These are phyloP conservation scores for Yarrowia divulgata DNA, from an alignment of 805 yeast species.

Conservation along the genomic window DNA sequence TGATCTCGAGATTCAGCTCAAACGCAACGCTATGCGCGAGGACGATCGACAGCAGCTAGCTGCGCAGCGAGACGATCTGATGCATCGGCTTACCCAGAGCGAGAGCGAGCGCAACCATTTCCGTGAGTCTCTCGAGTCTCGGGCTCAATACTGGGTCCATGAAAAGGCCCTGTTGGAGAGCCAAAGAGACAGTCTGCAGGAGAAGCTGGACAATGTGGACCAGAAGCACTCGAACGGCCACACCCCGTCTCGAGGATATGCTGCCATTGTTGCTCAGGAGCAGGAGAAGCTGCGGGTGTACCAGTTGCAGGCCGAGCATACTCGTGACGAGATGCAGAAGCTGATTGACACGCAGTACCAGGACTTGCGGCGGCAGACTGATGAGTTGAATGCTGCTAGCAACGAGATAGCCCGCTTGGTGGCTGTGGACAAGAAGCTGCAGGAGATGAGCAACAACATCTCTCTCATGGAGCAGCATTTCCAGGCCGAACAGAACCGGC, in stretches of 20 bases:
- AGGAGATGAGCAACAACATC: slow-evolving; percentile 21
- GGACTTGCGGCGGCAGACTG: slow-evolving; percentile 6
- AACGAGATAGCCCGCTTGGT: slow-evolving; percentile 20
- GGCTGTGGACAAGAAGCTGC: slow-evolving; percentile 28
- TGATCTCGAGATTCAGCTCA: slow-evolving; percentile 25
- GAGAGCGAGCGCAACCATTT: slow-evolving; percentile 29
- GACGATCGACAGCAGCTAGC: slow-evolving; percentile 26
- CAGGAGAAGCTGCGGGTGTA: slow-evolving; percentile 34
- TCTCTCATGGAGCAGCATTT: slow-evolving; percentile 34
- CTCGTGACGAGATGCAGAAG: slow-evolving; percentile 29
- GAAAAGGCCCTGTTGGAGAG: slow-evolving; percentile 22
- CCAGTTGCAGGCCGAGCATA: slow-evolving; percentile 20
- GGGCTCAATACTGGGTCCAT: slow-evolving; percentile 34
- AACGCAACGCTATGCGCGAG: not conserved
- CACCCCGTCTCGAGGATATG: slow-evolving; percentile 14
- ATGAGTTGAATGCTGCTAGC: slow-evolving; percentile 20
- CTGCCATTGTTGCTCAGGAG: slow-evolving; percentile 27
- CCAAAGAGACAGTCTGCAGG: slow-evolving; percentile 17
- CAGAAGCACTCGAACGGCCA: slow-evolving; percentile 20
- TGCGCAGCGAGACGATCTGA: slow-evolving; percentile 30
- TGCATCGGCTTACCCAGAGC: slow-evolving; percentile 12
- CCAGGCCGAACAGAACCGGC: slow-evolving; percentile 30
- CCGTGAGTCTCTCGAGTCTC: slow-evolving; percentile 17
- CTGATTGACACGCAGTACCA: slow-evolving; percentile 32
- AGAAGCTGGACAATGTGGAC: slow-evolving; percentile 14